Base-by-base conservation (phyloP, 164 flowering plant species). In the Pachysandra terminalis region DNA sequence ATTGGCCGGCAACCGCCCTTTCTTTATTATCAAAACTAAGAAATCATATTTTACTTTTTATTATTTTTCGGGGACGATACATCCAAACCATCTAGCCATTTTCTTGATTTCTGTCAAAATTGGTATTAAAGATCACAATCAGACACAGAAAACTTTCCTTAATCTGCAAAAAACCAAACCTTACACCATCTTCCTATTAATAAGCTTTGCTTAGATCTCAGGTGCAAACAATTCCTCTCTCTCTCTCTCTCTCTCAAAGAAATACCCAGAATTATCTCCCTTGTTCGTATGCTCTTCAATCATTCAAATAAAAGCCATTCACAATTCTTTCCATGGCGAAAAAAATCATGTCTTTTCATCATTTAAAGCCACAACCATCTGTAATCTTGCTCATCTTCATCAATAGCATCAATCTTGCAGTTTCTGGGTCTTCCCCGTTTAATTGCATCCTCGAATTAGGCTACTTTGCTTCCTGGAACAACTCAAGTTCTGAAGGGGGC, bases 361-460 rank as follows among this genome's bases (percentile, higher is more conserved):
- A n/a, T n/a, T n/a, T n/a, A n/a, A n/a, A n/a, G n/a, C n/a, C n/a
- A 14, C 19, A 58, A 13, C 22, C 57, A 24, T 23, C n/a, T 32
- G 9, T 64, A 23, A 15, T 74, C 25, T 66, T 28, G 57, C 35
- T 68, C 66, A 24, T 67, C 57, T 21, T 68, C 40, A 53, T 75
- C 48, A 25, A 25, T 15, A n/a, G 19, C 45, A 23, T 63, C 13
- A 51, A 60, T 40, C 5, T 65, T 21, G 37, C 62, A 48, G 74
- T 27, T 56, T 73, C 73, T 32, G 73, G 74, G 56, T 58, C 73
- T 61, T 19, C 67, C 22, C 4, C 16, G n/a, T 15, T 24, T 25
- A 41, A 19, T 16, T 84, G 85, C 70, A 54, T 28, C 51, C 80
- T 80, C 60, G 55, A 73, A 27, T 64, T 77, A 21, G 7, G 37